phyloP scores from a whole-genome alignment of 768 basidiomycete species.

The Phlebiopsis gigantea region DNA sequence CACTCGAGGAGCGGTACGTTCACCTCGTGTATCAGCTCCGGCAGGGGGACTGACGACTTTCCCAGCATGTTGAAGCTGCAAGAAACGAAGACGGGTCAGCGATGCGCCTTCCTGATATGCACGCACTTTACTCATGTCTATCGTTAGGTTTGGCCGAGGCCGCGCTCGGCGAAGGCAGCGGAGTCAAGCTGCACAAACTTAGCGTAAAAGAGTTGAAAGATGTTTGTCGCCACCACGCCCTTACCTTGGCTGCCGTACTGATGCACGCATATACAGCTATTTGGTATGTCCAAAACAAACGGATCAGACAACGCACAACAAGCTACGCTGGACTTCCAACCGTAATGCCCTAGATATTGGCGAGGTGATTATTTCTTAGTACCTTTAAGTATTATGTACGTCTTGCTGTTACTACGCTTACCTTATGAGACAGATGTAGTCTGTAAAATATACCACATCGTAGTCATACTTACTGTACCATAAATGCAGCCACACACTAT shows the following conservation, averaged over 20 bases:
- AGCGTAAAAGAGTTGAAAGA: slow-evolving; percentile 66
- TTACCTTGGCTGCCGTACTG: not conserved
- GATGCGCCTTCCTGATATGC: not conserved
- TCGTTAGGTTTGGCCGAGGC: slow-evolving; percentile 46
- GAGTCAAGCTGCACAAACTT: slow-evolving; percentile 55
- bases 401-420: not conserved
- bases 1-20: slow-evolving; percentile 69
- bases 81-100: slow-evolving; percentile 51
- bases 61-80: slow-evolving; percentile 64
- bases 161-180: slow-evolving; percentile 64
- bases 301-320: not conserved
- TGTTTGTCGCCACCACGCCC: slow-evolving; percentile 30
- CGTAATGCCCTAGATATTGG: not conserved
- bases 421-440: not conserved
- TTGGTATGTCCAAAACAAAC: slow-evolving; percentile 2
- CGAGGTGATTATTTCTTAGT: not conserved
- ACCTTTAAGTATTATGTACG: not conserved
- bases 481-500: too few species aligned
- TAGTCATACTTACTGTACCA: not conserved
- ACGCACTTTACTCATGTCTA: slow-evolving; percentile 22
- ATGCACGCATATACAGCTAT: not conserved
- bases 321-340: not conserved
- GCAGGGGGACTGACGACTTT: not conserved
- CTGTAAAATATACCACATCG: not conserved
- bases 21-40: not conserved